Percentiles rank a stretch among this genome's conserved stretches.
Evolutionary conservation across 164 flowering plant genomes (phyloP).

Genomic region (Magnolia sinica): DNA sequence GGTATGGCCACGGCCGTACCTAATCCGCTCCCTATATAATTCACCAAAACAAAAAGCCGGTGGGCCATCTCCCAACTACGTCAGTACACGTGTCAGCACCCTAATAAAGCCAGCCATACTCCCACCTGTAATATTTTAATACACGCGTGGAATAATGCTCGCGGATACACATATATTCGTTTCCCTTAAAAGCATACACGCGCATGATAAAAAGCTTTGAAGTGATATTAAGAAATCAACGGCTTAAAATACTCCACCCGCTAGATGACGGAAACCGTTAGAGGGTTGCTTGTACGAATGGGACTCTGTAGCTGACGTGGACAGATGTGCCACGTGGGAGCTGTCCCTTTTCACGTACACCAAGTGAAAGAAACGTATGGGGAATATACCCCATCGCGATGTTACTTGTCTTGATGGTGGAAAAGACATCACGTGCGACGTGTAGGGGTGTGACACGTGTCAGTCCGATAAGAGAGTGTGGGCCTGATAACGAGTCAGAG

Average conservation of each 20-base stretch:
- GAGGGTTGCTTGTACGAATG: neutral
- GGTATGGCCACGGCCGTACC: no score
- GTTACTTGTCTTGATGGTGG: neutral
- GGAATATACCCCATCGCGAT: neutral
- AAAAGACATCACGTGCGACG: neutral
- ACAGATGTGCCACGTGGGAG: neutral
- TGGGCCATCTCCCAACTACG: neutral
- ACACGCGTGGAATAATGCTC: constrained; percentile 7
- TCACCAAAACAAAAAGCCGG: no score
- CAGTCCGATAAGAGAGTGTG: neutral
- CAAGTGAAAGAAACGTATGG: neutral
- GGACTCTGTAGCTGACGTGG: constrained; percentile 2
- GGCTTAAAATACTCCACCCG: neutral
- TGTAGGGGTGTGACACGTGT: neutral
- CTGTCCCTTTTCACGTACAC: neutral
- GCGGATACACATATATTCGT: neutral
- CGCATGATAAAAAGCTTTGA: neutral
- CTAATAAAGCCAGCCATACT: neutral
- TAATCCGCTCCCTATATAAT: no score
- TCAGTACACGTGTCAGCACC: neutral
- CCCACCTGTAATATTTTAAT: neutral
- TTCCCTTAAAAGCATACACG: constrained; percentile 7
- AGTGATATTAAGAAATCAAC: neutral
- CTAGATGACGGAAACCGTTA: constrained; percentile 9
- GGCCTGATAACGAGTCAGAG: neutral